phyloP scores from a whole-genome alignment of 2,329 filamentous ascomycete species.

The Lachnellula hyalina region DNA sequence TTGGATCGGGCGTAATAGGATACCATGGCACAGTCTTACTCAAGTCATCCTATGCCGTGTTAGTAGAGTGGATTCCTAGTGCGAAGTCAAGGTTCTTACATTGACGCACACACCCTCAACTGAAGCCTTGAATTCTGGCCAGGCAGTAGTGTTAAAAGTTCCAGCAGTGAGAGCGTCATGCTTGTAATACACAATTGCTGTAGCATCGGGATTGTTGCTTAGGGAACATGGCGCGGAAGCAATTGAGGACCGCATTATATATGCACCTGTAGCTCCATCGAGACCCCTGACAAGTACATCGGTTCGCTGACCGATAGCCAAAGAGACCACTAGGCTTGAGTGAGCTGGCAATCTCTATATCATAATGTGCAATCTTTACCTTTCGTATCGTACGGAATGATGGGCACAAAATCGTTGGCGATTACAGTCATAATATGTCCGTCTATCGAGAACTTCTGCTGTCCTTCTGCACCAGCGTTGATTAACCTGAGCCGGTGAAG shows the following conservation, averaged over 20 bases:
- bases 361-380: background rate
- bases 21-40: conserved; percentile 18
- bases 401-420: conserved; percentile 56
- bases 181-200: conserved; percentile 61
- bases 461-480: conserved; percentile 38
- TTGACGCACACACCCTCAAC: conserved; percentile 14
- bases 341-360: background rate
- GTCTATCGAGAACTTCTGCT: conserved; percentile 43
- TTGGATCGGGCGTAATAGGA: conserved; percentile 17
- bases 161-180: conserved; percentile 32
- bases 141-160: conserved; percentile 14
- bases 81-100: background rate
- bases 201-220: conserved; percentile 42
- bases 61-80: background rate
- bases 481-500: conserved; percentile 42
- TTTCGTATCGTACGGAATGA: conserved; percentile 13
- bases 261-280: conserved; percentile 34
- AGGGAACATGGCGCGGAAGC: conserved; percentile 37
- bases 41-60: conserved; percentile 13
- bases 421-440: conserved; percentile 52
- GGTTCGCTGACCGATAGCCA: conserved; percentile 50
- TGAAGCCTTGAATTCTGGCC: conserved; percentile 12
- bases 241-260: conserved; percentile 54
- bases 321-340: conserved; percentile 39
- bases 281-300: conserved; percentile 40